Percentiles rank a stretch among this genome's conserved stretches.
These are phyloP conservation scores for Corylus avellana DNA, from an alignment of 306 rosid genomes.

Conservation along the genomic window DNA sequence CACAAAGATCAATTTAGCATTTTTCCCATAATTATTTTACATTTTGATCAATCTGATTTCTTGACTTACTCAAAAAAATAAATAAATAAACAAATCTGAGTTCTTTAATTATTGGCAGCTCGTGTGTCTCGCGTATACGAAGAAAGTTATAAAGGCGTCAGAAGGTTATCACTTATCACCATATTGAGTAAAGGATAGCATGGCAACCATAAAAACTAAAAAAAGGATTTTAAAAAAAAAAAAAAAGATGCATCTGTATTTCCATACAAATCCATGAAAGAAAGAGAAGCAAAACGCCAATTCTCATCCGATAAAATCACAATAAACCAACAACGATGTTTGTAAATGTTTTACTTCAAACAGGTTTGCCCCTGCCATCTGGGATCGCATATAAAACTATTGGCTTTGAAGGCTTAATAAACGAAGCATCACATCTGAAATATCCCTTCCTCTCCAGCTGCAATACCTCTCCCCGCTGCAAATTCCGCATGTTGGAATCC, in stretches of 20 bases:
- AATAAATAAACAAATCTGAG: too few species aligned
- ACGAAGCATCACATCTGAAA: constrained; percentile 83
- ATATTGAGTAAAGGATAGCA: too few species aligned
- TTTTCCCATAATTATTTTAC: too few species aligned
- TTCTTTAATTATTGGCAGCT: too few species aligned
- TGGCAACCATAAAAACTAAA: not conserved
- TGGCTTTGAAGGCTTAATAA: constrained; percentile 43
- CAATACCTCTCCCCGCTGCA: constrained; percentile 72
- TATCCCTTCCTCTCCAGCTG: constrained; percentile 97
- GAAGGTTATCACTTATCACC: too few species aligned
- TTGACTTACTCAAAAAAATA: too few species aligned
- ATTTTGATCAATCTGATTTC: too few species aligned
- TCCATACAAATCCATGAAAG: not conserved
- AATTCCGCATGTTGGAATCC: constrained; percentile 80
- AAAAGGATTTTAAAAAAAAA: too few species aligned
- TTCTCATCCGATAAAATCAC: constrained; percentile 1
- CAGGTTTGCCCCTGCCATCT: constrained; percentile 74
- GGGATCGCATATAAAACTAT: constrained; percentile 55
- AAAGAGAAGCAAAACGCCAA: not conserved
- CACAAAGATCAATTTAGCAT: too few species aligned
- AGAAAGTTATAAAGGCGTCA: too few species aligned
- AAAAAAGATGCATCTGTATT: not conserved
- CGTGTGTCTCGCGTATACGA: too few species aligned
- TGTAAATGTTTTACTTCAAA: constrained; percentile 38
- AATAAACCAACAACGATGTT: not conserved